Conservation (phyloP, 2,329 filamentous ascomycete genomes). For the Hymenoscyphus infarciens region DNA sequence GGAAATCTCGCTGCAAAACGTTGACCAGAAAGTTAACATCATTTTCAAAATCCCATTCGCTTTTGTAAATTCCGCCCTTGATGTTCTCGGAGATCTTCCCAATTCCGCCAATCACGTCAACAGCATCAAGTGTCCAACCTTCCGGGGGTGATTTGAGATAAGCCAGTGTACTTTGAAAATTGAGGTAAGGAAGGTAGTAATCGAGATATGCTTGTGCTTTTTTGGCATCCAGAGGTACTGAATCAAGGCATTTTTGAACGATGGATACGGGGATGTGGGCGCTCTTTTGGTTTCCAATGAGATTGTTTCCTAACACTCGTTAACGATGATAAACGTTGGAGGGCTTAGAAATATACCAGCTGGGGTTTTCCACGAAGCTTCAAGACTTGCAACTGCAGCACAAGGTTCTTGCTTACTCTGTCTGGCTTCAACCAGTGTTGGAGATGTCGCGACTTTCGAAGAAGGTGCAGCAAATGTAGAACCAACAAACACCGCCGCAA, state of each 20-base stretch:
- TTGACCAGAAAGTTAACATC: conserved; percentile 18
- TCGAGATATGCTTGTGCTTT: conserved; percentile 18
- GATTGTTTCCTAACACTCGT: not conserved
- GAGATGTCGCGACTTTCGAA: not conserved
- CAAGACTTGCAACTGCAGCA: not conserved
- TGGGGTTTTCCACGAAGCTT: not conserved
- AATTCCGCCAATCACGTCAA: conserved; percentile 23
- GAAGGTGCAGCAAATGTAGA: not conserved
- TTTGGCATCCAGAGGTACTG: conserved; percentile 18
- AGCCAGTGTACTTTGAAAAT: conserved; percentile 22
- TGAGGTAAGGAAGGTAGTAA: conserved; percentile 18
- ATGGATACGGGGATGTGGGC: not conserved
- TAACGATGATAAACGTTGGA: not conserved
- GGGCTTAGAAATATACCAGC: not conserved
- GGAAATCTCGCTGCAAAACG: conserved; percentile 58
- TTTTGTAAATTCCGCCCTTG: conserved; percentile 18
- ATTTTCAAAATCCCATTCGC: conserved; percentile 25
- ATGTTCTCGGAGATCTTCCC: conserved; percentile 18
- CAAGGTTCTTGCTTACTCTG: not conserved
- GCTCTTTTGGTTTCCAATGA: not conserved
- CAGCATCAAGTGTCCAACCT: conserved; percentile 18
- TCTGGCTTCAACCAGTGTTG: not conserved
- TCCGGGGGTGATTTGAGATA: conserved; percentile 38
- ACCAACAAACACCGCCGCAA: not conserved
- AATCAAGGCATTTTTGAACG: conserved; percentile 14